Conservation (phyloP, 768 basidiomycete species). For the Imleria badia region DNA sequence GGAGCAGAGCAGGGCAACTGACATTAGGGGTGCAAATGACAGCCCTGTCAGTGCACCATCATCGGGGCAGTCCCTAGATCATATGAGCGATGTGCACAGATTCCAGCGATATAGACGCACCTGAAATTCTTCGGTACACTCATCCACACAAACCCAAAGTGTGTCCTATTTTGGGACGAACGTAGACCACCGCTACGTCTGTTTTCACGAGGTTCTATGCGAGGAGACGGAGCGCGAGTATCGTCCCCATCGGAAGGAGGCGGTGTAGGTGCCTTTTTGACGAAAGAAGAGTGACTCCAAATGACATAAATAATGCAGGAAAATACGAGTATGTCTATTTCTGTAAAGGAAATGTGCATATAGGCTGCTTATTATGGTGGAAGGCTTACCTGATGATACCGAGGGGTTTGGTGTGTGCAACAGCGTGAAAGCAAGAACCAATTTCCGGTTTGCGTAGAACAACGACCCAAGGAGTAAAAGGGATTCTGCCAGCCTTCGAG, state of each 20-base stretch:
- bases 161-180: constrained; percentile 40
- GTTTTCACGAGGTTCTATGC: constrained; percentile 46
- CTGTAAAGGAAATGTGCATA: constrained; percentile 34
- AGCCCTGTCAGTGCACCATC: constrained; percentile 86
- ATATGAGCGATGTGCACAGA: constrained; percentile 10
- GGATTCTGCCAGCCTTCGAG: constrained; percentile 62
- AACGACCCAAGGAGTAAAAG: constrained; percentile 65
- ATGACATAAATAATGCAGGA: constrained; percentile 59
- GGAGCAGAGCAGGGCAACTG: constrained; percentile 63
- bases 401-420: constrained; percentile 36
- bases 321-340: constrained; percentile 55
- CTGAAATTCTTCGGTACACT: constrained; percentile 86
- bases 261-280: constrained; percentile 19
- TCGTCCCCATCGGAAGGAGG: constrained; percentile 21
- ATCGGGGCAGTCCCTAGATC: constrained; percentile 68
- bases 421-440: constrained; percentile 13
- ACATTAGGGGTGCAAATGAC: constrained; percentile 79
- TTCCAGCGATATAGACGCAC: constrained; percentile 36
- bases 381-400: constrained; percentile 50
- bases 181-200: constrained; percentile 37
- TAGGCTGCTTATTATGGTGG: not conserved
- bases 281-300: constrained; percentile 57
- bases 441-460: constrained; percentile 50
- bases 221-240: constrained; percentile 39
- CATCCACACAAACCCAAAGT: constrained; percentile 84